phyloP scores from a whole-genome alignment of 1,284 basidiomycete species.

The Tilletia indica region DNA sequence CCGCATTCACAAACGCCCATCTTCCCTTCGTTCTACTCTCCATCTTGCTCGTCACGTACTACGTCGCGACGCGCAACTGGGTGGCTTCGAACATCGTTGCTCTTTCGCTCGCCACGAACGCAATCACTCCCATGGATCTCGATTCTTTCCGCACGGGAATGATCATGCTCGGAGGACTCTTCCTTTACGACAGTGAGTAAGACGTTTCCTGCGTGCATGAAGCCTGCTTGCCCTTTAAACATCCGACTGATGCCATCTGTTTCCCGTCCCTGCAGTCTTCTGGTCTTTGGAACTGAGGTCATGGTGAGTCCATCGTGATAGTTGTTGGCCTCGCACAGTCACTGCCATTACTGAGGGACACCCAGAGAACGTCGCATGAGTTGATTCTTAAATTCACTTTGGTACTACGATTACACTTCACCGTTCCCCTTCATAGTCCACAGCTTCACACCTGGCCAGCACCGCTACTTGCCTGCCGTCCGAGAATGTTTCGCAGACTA shows the following conservation, averaged over 20 bases:
- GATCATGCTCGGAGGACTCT: slow-evolving; percentile 66
- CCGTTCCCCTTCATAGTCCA: too few relatives aligned
- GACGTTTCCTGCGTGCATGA: neutral
- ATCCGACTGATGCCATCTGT: too few relatives aligned
- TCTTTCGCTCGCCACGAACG: slow-evolving; percentile 78
- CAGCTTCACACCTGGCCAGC: too few relatives aligned
- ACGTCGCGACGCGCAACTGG: slow-evolving; percentile 65
- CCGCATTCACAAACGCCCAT: neutral
- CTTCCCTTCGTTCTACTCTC: slow-evolving; percentile 62
- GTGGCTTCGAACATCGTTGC: slow-evolving; percentile 77
- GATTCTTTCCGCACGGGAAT: slow-evolving; percentile 87
- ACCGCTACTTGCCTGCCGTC: too few relatives aligned
- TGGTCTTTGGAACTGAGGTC: slow-evolving; percentile 54
- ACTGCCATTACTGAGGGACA: too few relatives aligned
- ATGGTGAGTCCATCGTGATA: slow-evolving; percentile 50
- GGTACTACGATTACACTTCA: too few relatives aligned
- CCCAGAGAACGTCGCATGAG: too few relatives aligned
- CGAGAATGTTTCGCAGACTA: too few relatives aligned
- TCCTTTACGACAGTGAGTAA: slow-evolving; percentile 44
- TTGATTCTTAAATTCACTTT: too few relatives aligned
- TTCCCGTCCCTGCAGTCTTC: slow-evolving; percentile 29
- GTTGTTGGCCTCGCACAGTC: too few relatives aligned
- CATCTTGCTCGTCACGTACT: slow-evolving; percentile 68
- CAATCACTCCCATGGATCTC: slow-evolving; percentile 76
- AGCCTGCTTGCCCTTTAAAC: too few relatives aligned